Percentiles rank a stretch among this genome's conserved stretches.
Conservation (phyloP, 495 filamentous ascomycete genomes). For the Articulospora tetracladia region DNA sequence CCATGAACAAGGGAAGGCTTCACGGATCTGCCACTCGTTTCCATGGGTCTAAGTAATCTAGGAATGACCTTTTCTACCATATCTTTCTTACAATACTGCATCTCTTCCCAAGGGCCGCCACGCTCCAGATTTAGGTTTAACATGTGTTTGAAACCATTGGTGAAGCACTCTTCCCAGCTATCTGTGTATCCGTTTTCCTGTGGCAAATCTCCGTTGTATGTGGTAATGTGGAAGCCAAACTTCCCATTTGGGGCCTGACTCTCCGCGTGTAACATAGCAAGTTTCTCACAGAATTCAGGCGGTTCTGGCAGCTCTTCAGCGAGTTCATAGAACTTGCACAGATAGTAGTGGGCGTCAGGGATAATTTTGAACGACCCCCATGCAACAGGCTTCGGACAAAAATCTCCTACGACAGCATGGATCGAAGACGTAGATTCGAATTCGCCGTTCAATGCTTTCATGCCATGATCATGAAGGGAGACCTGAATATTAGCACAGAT, state of each 20-base stretch:
- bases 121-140: constrained; percentile 22
- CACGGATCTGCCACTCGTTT: constrained; percentile 23
- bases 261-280: constrained; percentile 39
- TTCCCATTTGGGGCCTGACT: constrained; percentile 41
- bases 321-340: constrained; percentile 17
- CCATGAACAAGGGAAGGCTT: constrained; percentile 35
- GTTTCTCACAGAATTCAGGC: constrained; percentile 31
- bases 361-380: no score
- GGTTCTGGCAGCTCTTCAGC: constrained; percentile 34
- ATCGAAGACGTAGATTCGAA: no score
- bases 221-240: constrained; percentile 48
- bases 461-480: no score
- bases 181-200: constrained; percentile 20
- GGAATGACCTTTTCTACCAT: constrained; percentile 27
- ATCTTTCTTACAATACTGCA: constrained; percentile 14
- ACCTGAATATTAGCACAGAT: no score
- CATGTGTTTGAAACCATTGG: constrained; percentile 20
- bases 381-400: no score
- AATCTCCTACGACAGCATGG: no score
- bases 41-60: constrained; percentile 27
- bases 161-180: constrained; percentile 27
- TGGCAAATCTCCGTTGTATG: constrained; percentile 27
- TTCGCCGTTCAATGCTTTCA: no score
- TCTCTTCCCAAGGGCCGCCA: constrained; percentile 23
- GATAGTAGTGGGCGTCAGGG: no score